Evolutionary conservation across 164 flowering plant species (phyloP).

Genomic region (Aristolochia fimbriata): DNA sequence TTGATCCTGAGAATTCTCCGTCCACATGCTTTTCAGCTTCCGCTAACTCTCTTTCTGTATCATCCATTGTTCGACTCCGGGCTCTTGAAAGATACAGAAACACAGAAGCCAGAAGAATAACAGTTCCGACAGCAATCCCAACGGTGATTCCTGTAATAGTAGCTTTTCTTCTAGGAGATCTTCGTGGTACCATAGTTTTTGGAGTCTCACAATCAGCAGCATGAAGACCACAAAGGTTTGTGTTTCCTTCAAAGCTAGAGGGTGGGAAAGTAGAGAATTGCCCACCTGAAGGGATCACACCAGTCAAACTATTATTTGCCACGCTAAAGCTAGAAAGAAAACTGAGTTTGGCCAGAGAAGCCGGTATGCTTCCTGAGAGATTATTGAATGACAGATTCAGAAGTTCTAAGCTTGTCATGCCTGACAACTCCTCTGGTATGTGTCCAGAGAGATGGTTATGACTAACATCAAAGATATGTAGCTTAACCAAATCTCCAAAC

Average conservation of each 20-base stretch:
- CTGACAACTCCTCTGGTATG: conserved; percentile 11
- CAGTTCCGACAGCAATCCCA: conserved; percentile 32
- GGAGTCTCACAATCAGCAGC: conserved; percentile 14
- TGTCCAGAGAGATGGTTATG: conserved; percentile 9
- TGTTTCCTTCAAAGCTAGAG: conserved; percentile 57
- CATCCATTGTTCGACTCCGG: conserved; percentile 16
- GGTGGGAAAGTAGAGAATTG: conserved; percentile 49
- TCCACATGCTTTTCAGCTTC: conserved; percentile 22
- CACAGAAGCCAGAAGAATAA: conserved; percentile 26
- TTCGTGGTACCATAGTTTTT: conserved; percentile 7
- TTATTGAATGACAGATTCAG: conserved; percentile 20
- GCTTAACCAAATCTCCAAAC: conserved; percentile 12
- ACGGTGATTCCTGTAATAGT: conserved; percentile 6
- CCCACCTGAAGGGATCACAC: conserved; percentile 44
- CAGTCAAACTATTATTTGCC: conserved; percentile 46
- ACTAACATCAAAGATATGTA: conserved; percentile 13
- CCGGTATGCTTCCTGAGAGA: conserved; percentile 17
- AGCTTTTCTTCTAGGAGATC: neutral
- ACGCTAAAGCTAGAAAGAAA: conserved; percentile 28
- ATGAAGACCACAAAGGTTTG: conserved; percentile 37
- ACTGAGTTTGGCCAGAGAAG: conserved; percentile 13
- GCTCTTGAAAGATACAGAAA: conserved; percentile 20
- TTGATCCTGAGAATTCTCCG: conserved; percentile 30
- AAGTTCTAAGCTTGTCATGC: conserved; percentile 18
- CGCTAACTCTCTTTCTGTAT: conserved; percentile 19